Conservation (phyloP, 1,284 basidiomycete genomes). For the Pisolithus thermaeus region DNA sequence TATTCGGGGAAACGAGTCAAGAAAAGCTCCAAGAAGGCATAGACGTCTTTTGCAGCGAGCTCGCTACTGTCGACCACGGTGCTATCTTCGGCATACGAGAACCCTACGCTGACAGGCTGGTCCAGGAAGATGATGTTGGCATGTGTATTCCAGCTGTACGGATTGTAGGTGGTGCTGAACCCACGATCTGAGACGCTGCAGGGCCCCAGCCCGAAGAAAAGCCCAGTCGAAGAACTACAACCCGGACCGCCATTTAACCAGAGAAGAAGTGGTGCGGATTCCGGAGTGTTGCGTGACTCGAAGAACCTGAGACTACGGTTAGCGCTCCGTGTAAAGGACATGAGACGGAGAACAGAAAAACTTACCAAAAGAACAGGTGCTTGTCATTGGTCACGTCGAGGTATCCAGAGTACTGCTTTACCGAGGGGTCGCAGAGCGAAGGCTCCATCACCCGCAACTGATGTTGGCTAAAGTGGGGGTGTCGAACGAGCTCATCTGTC, state of each 20-base stretch:
- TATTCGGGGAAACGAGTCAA: slow-evolving; percentile 67
- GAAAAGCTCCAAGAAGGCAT: slow-evolving; percentile 88
- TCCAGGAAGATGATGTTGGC: slow-evolving; percentile 73
- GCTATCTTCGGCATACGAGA: slow-evolving; percentile 73
- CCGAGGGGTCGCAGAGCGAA: slow-evolving; percentile 73
- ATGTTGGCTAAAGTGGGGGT: slow-evolving; percentile 64
- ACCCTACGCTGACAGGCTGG: slow-evolving; percentile 86
- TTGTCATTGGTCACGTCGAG: slow-evolving; percentile 82
- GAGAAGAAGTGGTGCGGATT: slow-evolving; percentile 74
- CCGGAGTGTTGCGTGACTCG: slow-evolving; percentile 70
- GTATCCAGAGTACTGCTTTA: slow-evolving; percentile 87
- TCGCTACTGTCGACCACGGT: slow-evolving; percentile 69
- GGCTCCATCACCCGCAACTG: slow-evolving; percentile 70
- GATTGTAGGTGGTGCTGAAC: slow-evolving; percentile 65
- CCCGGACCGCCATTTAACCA: slow-evolving; percentile 90
- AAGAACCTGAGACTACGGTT: slow-evolving; percentile 63
- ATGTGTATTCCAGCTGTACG: slow-evolving; percentile 69
- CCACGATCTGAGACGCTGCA: slow-evolving; percentile 71
- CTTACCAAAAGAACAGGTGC: slow-evolving; percentile 84
- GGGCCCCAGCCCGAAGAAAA: slow-evolving; percentile 87
- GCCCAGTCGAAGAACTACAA: slow-evolving; percentile 71
- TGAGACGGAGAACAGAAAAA: slow-evolving; percentile 1
- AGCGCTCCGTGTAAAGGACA: slow-evolving; percentile 9
- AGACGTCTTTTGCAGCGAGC: slow-evolving; percentile 78
- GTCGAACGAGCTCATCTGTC: slow-evolving; percentile 69